Base-by-base conservation (phyloP, 441 rosid species). In the Dalechampia spathulata region DNA sequence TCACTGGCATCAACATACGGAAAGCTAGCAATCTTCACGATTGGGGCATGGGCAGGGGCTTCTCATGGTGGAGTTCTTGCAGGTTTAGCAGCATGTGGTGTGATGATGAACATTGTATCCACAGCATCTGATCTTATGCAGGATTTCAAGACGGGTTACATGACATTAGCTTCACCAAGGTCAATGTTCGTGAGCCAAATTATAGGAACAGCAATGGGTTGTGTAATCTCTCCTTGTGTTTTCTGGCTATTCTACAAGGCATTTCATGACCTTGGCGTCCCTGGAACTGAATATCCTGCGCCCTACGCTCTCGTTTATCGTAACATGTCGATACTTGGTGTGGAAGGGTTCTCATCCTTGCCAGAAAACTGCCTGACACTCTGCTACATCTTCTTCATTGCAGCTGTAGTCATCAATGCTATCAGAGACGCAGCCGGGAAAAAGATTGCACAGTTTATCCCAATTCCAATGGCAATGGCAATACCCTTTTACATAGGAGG, bases 91-190 rank as follows among this genome's bases (percentile, higher is more conserved):
- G 86, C 96, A 1, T 90, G 97, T 52, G 97, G 97, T n/a, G 97
- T 90, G 38, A 85, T 90, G 97, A 87, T 90, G 96, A 90, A 85
- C 71, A 90, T 87, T 20, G 96, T 87, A 21, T 78, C 97, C 1
- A 83, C 94, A 5, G 96, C 94, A 56, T 81, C 85, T 12, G 82
- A 81, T 57, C 73, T 81, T 8, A 81, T 71, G 71, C 85, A 83
- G 37, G 91, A 83, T 50, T 83, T 83, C 70, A 83, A 83, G 74
- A 83, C 85, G 0, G 85, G 86, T 12, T 80, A 78, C 70, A 52
- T 82, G 70, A 85, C 93, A 26, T n/a, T 80, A 45, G 78, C 89
- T 13, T 78, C 89, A 0, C 87, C 89, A 0, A 57, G 79, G 38
- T 75, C 93, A 21, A 80, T 82, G 89, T 80, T 82, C 51, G 59